Evolutionary conservation across 139 green algal genomes (phyloP), one percentile per base, ranked within the genome.

Genomic region (Medakamo hakoo): DNA sequence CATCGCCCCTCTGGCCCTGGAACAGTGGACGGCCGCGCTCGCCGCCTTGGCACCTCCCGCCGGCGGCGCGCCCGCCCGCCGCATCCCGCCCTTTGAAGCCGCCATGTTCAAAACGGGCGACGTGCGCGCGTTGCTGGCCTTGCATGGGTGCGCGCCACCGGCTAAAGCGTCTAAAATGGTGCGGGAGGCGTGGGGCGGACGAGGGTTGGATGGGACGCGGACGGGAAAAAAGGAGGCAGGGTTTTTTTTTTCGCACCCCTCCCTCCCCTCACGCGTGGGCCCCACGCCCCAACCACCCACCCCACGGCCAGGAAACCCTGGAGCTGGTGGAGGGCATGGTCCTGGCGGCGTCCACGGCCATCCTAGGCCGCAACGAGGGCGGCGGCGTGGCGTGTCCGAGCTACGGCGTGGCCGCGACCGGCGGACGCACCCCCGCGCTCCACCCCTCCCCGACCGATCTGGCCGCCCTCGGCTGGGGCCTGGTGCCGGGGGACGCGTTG

Each of bases 301-400:
- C 27, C 22, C 49, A 18, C n/a, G 70, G 63, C 31, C 67, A 70
- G 58, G 69, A 74, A 25, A 49, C 70, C 4, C 63, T 70, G 31
- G 63, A 74, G 5, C 32, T 27, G 24, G 27, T 74, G 30, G 21
- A 4, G 22, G 21, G 23, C 21, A 48, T 70, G 69, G 40, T 52
- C 40, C 40, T 52, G 40, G 40, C 40, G 40, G 40, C 40, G 40
- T 52, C 40, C 40, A 9, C 40, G 16, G 9, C 40, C 40, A 16
- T 21, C 40, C 9, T 52, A 16, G 40, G 16, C 16, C 9, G 9
- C 16, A 16, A 9, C 40, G 40, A 9, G 40, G 40, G 9, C 9
- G 40, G 9, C 9, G 9, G 16, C 9, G 40, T 16, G 40, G 40
- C 40, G 40, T 52, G 40, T 52, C 9, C 9, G 40, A 16, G 16